A percentile compares a stretch with the other conserved stretches of the same genome.
Evolutionary conservation across 2,329 filamentous ascomycete species (phyloP).

Genomic region (Chrysosphaeria jannelii): DNA sequence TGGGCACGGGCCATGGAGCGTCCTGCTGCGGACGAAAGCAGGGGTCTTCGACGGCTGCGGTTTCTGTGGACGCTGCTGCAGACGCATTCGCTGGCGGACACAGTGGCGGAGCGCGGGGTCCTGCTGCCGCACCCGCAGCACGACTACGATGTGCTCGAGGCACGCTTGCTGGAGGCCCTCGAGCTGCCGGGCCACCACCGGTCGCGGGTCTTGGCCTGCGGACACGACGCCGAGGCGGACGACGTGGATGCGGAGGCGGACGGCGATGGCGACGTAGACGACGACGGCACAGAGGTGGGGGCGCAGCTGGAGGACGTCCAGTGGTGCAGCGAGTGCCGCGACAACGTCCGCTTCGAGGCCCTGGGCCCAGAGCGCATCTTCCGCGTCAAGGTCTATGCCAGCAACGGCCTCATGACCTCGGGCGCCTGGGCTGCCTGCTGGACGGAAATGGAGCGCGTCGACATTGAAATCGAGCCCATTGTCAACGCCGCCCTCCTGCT

Average conservation of each 20-base stretch:
- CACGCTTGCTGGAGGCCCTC: constrained; percentile 42
- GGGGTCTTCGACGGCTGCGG: constrained; percentile 15
- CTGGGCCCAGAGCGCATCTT: constrained; percentile 28
- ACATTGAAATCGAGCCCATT: constrained; percentile 64
- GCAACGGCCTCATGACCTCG: constrained; percentile 75
- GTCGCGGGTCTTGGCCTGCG: constrained; percentile 44
- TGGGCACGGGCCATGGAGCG: too few species aligned
- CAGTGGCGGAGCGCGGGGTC: constrained; percentile 41
- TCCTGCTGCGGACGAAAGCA: constrained; percentile 22
- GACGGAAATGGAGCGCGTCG: constrained; percentile 96
- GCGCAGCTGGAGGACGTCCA: constrained; percentile 11
- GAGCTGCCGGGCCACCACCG: constrained; percentile 32
- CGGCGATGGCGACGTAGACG: constrained; percentile 17
- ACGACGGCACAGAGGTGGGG: constrained; percentile 9
- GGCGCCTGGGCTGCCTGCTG: constrained; percentile 84
- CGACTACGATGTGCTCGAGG: constrained; percentile 54
- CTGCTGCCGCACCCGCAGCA: constrained; percentile 50
- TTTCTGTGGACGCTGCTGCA: constrained; percentile 36
- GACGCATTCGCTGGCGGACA: constrained; percentile 30
- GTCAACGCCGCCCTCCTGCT: constrained; percentile 24
- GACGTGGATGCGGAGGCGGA: constrained; percentile 12
- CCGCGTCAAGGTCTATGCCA: constrained; percentile 69
- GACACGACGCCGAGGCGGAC: constrained; percentile 33
- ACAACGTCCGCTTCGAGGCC: constrained; percentile 22
- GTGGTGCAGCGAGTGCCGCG: constrained; percentile 25